A percentile compares a stretch with the other conserved stretches of the same genome.
Conservation (phyloP, 2,329 filamentous ascomycete species). For the Ampelomyces quisqualis region DNA sequence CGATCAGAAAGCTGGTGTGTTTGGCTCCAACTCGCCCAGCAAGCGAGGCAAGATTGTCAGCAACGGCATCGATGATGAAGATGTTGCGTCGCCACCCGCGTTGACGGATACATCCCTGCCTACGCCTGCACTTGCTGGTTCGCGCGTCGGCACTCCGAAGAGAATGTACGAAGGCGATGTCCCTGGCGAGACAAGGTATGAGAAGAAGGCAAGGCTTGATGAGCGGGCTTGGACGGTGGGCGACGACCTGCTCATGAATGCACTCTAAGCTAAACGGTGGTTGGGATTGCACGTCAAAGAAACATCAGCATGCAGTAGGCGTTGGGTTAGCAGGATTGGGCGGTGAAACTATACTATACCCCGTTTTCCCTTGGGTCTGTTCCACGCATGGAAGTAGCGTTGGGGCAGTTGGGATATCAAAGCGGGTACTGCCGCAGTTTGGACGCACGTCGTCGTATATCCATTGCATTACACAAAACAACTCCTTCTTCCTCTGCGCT, state of each 20-base stretch:
- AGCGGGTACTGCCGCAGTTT: too few species aligned
- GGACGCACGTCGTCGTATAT: too few species aligned
- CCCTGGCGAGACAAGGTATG: conserved; percentile 4
- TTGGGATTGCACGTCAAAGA: too few species aligned
- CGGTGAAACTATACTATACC: too few species aligned
- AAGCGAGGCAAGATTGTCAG: conserved; percentile 2
- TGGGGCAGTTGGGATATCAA: too few species aligned
- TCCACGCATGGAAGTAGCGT: too few species aligned
- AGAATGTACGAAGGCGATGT: conserved; percentile 9
- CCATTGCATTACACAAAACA: neutral
- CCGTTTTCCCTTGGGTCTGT: too few species aligned
- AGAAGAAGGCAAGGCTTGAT: conserved; percentile 20
- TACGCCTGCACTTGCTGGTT: conserved; percentile 23
- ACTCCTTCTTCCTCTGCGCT: neutral
- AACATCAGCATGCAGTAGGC: too few species aligned
- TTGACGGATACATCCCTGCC: conserved; percentile 30
- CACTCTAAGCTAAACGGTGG: too few species aligned
- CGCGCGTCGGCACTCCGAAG: conserved; percentile 28
- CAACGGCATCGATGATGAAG: conserved; percentile 19
- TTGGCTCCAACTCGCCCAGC: neutral
- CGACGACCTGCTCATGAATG: conserved; percentile 8
- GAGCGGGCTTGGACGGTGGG: conserved; percentile 5
- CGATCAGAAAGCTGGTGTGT: conserved; percentile 5
- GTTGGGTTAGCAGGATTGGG: neutral
- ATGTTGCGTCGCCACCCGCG: conserved; percentile 22